phyloP scores from a whole-genome alignment of 371 early-diverging fungal genomes.

The Mortierella sp. region DNA sequence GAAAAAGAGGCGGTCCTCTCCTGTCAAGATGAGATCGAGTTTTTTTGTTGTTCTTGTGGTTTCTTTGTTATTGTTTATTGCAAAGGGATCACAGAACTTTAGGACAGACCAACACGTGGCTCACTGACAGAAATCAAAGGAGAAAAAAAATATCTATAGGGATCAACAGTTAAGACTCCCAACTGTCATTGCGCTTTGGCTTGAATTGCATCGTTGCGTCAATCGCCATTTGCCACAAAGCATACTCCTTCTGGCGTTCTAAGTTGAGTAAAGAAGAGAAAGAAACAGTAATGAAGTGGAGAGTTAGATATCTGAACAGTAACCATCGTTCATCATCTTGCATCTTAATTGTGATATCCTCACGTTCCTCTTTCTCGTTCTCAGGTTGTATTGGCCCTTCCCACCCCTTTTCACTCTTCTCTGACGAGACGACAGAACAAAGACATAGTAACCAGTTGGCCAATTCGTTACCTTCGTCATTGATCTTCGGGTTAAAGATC shows the following conservation, averaged over 20 bases:
- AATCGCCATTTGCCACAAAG: conserved; percentile 91
- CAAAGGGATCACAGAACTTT: too few species aligned
- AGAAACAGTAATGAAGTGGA: not conserved
- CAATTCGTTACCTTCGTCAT: conserved; percentile 31
- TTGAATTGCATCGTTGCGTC: conserved; percentile 31
- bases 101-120: not conserved
- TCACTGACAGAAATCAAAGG: not conserved
- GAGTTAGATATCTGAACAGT: conserved; percentile 30
- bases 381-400: too few species aligned
- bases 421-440: not conserved
- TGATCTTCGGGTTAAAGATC: conserved; percentile 51
- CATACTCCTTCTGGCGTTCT: conserved; percentile 75
- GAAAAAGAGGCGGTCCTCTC: too few species aligned
- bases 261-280: conserved; percentile 12
- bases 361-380: not conserved
- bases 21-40: not conserved
- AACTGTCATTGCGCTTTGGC: not conserved
- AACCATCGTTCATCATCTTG: not conserved
- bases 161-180: conserved; percentile 77
- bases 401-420: not conserved
- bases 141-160: conserved; percentile 14
- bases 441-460: too few species aligned
- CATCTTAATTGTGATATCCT: conserved; percentile 1
- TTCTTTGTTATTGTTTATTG: not conserved
- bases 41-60: not conserved